Percentiles rank a stretch among this genome's conserved stretches.
These are phyloP conservation scores for Malus domestica DNA, from an alignment of 306 rosid species.

Conservation along the genomic window DNA sequence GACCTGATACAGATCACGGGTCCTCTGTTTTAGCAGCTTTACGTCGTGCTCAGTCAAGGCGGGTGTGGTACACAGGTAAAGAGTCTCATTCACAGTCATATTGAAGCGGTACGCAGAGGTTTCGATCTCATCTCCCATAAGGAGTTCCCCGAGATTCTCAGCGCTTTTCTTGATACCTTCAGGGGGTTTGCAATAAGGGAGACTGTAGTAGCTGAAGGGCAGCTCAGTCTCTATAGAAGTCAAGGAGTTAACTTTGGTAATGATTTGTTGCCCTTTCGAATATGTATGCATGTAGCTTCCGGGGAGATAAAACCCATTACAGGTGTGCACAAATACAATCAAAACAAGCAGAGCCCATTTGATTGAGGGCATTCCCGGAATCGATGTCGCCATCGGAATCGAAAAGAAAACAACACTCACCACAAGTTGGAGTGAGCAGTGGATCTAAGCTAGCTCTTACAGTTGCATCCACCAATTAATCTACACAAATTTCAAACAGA, in stretches of 20 bases:
- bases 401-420: conserved; percentile 9
- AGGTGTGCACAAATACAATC: conserved; percentile 22
- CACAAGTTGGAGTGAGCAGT: conserved; percentile 1
- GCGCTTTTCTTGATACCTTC: conserved; percentile 76
- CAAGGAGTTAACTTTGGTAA: conserved; percentile 83
- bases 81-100: conserved; percentile 68
- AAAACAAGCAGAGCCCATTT: conserved; percentile 27
- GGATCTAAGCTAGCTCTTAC: conserved; percentile 24
- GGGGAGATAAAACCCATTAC: conserved; percentile 76
- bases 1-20: conserved; percentile 89
- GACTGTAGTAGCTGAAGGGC: conserved; percentile 83
- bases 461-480: conserved; percentile 32
- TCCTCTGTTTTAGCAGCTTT: conserved; percentile 76
- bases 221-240: conserved; percentile 96
- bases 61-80: conserved; percentile 61
- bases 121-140: conserved; percentile 90
- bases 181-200: conserved; percentile 66
- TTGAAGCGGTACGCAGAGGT: conserved; percentile 69
- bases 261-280: conserved; percentile 42
- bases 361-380: conserved; percentile 22
- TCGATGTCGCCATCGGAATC: conserved; percentile 39
- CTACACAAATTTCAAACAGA: conserved; percentile 24
- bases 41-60: conserved; percentile 62
- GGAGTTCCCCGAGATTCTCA: conserved; percentile 90
- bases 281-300: conserved; percentile 92